A percentile compares a stretch with the other conserved stretches of the same genome.
These are phyloP conservation scores for Chytriomyces hyalinus DNA, from an alignment of 192 early-diverging fungal genomes.

Conservation along the genomic window DNA sequence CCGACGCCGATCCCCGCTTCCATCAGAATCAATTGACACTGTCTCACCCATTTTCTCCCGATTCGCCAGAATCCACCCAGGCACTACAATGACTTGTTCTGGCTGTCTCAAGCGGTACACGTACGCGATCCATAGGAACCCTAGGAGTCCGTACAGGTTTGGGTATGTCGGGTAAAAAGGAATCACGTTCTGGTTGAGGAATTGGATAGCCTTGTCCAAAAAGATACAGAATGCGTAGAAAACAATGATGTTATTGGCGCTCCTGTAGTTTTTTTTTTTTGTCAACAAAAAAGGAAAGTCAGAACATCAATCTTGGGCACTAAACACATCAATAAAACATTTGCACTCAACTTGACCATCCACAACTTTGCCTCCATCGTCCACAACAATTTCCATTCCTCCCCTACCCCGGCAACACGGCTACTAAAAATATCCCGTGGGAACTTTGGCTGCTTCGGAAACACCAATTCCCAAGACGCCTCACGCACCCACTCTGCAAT, in stretches of 20 bases:
- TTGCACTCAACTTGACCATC: not conserved
- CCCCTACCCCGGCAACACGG: not conserved
- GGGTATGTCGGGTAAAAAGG: slow-evolving; percentile 20
- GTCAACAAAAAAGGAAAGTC: too few relatives aligned
- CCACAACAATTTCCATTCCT: slow-evolving; percentile 5
- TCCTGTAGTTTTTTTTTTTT: not conserved
- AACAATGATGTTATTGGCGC: slow-evolving; percentile 1
- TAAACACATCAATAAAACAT: not conserved
- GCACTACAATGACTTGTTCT: slow-evolving; percentile 14
- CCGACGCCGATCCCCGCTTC: not conserved
- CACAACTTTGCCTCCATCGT: slow-evolving; percentile 6
- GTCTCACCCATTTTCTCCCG: not conserved
- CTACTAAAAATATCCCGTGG: not conserved
- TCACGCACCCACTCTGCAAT: not conserved
- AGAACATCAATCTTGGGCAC: not conserved
- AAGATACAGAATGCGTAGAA: not conserved
- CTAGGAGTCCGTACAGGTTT: not conserved
- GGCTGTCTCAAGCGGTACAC: slow-evolving; percentile 16
- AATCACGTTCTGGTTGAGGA: slow-evolving; percentile 4
- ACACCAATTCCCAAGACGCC: not conserved
- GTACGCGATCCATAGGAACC: slow-evolving; percentile 2
- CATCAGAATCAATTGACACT: slow-evolving; percentile 1
- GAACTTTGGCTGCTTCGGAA: not conserved
- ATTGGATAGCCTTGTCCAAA: not conserved
- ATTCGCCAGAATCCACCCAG: not conserved